Base-by-base conservation (phyloP, 2,329 filamentous ascomycete species). In the Shiraia bambusicola region DNA sequence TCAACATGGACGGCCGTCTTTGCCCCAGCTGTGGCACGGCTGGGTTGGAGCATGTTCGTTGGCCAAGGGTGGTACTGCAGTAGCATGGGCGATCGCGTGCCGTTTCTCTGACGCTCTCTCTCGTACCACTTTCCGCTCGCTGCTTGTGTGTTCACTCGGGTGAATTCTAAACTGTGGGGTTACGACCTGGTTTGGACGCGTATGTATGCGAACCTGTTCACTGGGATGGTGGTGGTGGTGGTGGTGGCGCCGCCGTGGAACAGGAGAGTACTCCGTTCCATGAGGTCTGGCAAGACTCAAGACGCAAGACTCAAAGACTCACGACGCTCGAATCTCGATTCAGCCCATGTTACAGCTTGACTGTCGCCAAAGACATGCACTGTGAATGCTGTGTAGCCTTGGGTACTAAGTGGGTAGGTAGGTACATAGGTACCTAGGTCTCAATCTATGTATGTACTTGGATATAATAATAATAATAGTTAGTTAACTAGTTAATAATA, bases 141-240 rank as follows among this genome's bases (percentile, higher is more conserved):
- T 38, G 34, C 33, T 46, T 49, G 36, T 26, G 19, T 17, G 11
- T 34, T 14, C 17, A 37, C 37, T 34, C 17, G 42, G 44, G 32
- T 38, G 47, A 61, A 64, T 56, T 40, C 49, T 58, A 62, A 58
- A 59, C 46, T 62, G 60, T 59, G 63, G 61, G 58, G 19, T 22
- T 22, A 22, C 19, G 19, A 8, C 19, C 19, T 22, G 19, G 19
- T 52, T 51, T 46, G 43, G 42, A 49, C 48, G 54, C 56, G 45
- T 50, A 52, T 37, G 35, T 38, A 37, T 50, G 53, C 53, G 47
- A 58, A 55, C 54, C 54, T 49, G 46, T 52, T 51, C 35, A 35
- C 50, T 51, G 54, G 54, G 44, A 48, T 48, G 10, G 16, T 36
- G 10, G 13, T n/a, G n/a, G n/a, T n/a, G n/a, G n/a, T n/a, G n/a